Conservation (phyloP, 176 grass and related monocot genomes). For the Eleusine indica region DNA sequence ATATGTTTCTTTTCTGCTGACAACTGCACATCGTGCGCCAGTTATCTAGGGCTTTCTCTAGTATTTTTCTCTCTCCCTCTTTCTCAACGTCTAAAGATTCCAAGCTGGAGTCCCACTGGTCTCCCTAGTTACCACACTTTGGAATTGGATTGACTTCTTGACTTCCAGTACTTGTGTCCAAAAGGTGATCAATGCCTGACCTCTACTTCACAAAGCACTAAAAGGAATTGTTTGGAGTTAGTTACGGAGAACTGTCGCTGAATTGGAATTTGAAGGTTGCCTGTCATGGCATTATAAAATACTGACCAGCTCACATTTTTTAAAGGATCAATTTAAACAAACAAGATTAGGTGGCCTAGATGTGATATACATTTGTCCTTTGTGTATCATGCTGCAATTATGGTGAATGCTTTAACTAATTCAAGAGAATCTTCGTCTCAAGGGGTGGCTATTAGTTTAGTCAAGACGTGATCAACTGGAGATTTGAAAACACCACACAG, state of each 20-base stretch:
- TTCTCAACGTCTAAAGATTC: constrained; percentile 12
- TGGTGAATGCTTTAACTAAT: constrained; percentile 38
- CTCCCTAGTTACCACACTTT: constrained; percentile 35
- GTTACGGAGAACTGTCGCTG: constrained; percentile 48
- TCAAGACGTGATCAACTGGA: constrained; percentile 36
- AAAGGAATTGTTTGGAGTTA: constrained; percentile 49
- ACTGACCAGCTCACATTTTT: constrained; percentile 23
- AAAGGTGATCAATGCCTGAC: constrained; percentile 33
- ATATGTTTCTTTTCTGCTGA: constrained; percentile 66
- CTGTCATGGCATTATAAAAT: constrained; percentile 51
- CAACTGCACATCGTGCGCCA: constrained; percentile 45
- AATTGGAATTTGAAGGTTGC: constrained; percentile 48
- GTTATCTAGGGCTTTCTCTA: constrained; percentile 29
- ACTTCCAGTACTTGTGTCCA: constrained; percentile 34
- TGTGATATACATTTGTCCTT: constrained; percentile 40
- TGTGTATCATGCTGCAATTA: constrained; percentile 48
- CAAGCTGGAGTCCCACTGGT: constrained; percentile 27
- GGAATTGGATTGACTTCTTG: constrained; percentile 54
- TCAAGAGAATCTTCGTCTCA: constrained; percentile 50
- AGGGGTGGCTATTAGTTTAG: constrained; percentile 34
- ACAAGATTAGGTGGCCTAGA: constrained; percentile 33
- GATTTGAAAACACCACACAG: constrained; percentile 24
- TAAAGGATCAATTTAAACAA: constrained; percentile 39
- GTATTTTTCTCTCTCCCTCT: neutral
- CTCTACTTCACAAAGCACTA: constrained; percentile 36